These are phyloP conservation scores for Colletotrichum incanum DNA, from an alignment of 2,329 filamentous ascomycete species.

Conservation along the genomic window DNA sequence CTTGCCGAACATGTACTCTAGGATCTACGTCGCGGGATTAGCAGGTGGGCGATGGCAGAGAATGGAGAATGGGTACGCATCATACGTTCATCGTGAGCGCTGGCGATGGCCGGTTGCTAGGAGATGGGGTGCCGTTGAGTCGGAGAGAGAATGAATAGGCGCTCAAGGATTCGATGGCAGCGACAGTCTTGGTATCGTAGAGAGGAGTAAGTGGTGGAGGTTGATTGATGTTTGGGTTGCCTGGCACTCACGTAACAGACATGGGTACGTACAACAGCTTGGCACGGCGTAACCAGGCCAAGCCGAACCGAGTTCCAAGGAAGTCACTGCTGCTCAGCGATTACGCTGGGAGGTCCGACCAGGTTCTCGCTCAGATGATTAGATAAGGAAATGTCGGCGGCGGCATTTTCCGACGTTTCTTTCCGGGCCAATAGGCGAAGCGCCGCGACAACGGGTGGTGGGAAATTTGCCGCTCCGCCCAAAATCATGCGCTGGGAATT, in stretches of 20 bases:
- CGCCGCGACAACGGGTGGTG: slow-evolving; percentile 45
- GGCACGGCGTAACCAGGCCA: slow-evolving; percentile 31
- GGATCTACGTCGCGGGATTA: slow-evolving; percentile 74
- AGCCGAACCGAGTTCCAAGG: slow-evolving; percentile 19
- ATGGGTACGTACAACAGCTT: slow-evolving; percentile 40
- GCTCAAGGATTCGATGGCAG: slow-evolving; percentile 18
- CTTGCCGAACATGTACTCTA: slow-evolving; percentile 99
- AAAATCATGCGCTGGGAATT: slow-evolving; percentile 50
- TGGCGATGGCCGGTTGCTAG: neutral
- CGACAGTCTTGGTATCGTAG: slow-evolving; percentile 19
- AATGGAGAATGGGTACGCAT: slow-evolving; percentile 40
- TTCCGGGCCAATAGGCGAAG: slow-evolving; percentile 49
- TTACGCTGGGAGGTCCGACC: slow-evolving; percentile 27
- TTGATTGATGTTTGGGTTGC: slow-evolving; percentile 32
- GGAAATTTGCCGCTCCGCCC: slow-evolving; percentile 50
- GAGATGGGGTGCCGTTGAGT: neutral
- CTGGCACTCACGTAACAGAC: slow-evolving; percentile 38
- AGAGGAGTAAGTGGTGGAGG: slow-evolving; percentile 31
- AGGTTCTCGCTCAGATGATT: slow-evolving; percentile 44
- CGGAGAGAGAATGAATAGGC: neutral
- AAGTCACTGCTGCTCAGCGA: slow-evolving; percentile 22
- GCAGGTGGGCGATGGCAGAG: slow-evolving; percentile 34
- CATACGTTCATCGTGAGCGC: slow-evolving; percentile 71
- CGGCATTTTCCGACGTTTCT: slow-evolving; percentile 47
- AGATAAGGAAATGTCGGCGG: slow-evolving; percentile 46